Percentiles rank a stretch among this genome's conserved stretches.
Conservation (phyloP, 2,329 filamentous ascomycete genomes). For the Didymella sp. region DNA sequence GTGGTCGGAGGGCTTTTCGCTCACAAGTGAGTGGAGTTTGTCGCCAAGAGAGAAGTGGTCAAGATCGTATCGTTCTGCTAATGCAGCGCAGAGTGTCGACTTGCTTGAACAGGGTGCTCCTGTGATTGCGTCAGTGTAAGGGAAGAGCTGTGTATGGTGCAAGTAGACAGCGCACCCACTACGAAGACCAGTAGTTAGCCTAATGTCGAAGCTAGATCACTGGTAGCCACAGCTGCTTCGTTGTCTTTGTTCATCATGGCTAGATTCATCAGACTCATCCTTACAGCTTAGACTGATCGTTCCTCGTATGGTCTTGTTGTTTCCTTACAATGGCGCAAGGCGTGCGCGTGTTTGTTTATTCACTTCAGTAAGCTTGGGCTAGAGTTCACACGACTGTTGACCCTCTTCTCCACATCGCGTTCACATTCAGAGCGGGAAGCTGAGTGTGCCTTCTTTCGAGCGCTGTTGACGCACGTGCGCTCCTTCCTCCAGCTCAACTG, state of each 20-base stretch:
- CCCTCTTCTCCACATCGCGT: not conserved
- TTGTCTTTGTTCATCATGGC: not conserved
- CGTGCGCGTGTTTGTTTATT: not conserved
- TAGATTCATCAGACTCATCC: not conserved
- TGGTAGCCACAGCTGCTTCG: not conserved
- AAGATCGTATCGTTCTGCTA: conserved; percentile 13
- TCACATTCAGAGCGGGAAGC: not conserved
- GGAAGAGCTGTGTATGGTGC: not conserved
- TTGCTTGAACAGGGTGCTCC: conserved; percentile 25
- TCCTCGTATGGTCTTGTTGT: too few relatives aligned
- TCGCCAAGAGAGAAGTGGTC: conserved; percentile 21
- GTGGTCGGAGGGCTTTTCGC: conserved; percentile 1
- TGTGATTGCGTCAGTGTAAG: not conserved
- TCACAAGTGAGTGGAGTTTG: conserved; percentile 19
- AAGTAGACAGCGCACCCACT: not conserved
- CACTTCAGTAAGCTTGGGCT: not conserved
- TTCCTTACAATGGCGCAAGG: too few relatives aligned
- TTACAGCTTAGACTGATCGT: too few relatives aligned
- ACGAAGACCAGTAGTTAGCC: conserved; percentile 16
- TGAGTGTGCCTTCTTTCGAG: not conserved
- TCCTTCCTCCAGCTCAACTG: not conserved
- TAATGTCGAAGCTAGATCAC: not conserved
- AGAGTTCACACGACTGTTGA: not conserved
- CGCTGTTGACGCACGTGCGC: not conserved
- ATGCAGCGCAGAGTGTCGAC: conserved; percentile 16